A percentile compares a stretch with the other conserved stretches of the same genome.
Evolutionary conservation across 768 basidiomycete species (phyloP).

Genomic region (Cyclocybe cylindracea): DNA sequence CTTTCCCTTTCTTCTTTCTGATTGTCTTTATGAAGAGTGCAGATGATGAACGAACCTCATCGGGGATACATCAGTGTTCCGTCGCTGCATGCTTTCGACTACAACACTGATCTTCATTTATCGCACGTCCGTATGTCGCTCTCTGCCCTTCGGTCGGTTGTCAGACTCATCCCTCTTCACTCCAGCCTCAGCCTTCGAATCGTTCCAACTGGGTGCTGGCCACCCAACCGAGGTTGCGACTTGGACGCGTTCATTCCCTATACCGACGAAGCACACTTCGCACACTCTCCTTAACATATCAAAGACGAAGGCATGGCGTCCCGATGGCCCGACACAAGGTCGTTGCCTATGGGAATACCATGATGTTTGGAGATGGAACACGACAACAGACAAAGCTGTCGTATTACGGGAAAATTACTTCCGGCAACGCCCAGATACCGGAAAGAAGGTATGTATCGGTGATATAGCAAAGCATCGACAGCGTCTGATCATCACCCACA

Average conservation of each 20-base stretch:
- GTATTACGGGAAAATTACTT: constrained; percentile 89
- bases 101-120: constrained; percentile 93
- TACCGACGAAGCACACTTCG: constrained; percentile 73
- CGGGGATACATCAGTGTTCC: constrained; percentile 85
- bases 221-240: constrained; percentile 75
- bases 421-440: constrained; percentile 61
- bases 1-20: neutral
- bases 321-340: constrained; percentile 71
- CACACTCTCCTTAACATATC: constrained; percentile 59
- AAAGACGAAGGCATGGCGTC: constrained; percentile 65
- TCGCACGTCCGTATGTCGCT: constrained; percentile 65
- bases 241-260: constrained; percentile 87
- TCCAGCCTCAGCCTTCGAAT: constrained; percentile 82
- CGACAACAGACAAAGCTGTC: constrained; percentile 61
- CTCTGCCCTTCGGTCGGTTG: neutral
- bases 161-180: neutral
- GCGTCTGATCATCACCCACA: constrained; percentile 23
- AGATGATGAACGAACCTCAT: constrained; percentile 97
- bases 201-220: constrained; percentile 91
- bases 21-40: neutral
- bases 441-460: constrained; percentile 48
- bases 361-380: constrained; percentile 92
- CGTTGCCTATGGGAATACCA: constrained; percentile 89
- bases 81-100: constrained; percentile 85
- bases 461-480: neutral